Base-by-base conservation (phyloP, 805 yeast species). In the Candida broadrunensis region DNA sequence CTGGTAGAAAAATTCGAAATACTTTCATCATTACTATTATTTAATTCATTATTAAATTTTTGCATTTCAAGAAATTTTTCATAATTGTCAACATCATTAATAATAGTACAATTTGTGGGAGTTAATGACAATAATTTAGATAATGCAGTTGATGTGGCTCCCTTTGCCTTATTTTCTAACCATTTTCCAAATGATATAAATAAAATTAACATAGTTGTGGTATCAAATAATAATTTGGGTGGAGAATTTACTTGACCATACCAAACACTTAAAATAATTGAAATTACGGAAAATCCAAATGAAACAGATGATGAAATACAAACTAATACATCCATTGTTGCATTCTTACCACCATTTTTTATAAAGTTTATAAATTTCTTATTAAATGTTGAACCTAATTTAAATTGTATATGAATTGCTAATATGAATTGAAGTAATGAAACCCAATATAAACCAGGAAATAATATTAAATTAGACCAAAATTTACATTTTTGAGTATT, bases 271-370 rank as follows among this genome's bases (percentile, higher is more conserved):
- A 71, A 60, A 1, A 75, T 23, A 46, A 88, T 78, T 0, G 93
- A 76, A 19, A 79, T 58, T 1, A 85, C 57, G 1, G 97, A 89
- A 53, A 87, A 91, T 4, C 69, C 36, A 55, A 80, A 93, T 4
- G 97, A 87, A 17, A 85, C 80, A 36, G 83, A 64, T 0, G 97
- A 89, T 3, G 97, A 88, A 16, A 86, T 70, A 38, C 85, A 81
- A 27, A 93, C 89, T 44, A 93, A 70, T 2, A 91, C 85, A 61
- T 93, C 99, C 99, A 93, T 95, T 6, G 91, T 88, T 18, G 87
- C 81, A 41, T 57, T 61, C 18, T 44, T 52, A n/a, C 78, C 66
- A 5, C 81, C 75, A 53, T 86, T 89, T 39, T 70, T 70, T 17
- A 89, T 43, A 5, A 96, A 83, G 26, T 74, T 75, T 55, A 63